A percentile compares a stretch with the other conserved stretches of the same genome.
Conservation (phyloP, 108 stramenopile genomes). For the Hondaea fermentalgiana region DNA sequence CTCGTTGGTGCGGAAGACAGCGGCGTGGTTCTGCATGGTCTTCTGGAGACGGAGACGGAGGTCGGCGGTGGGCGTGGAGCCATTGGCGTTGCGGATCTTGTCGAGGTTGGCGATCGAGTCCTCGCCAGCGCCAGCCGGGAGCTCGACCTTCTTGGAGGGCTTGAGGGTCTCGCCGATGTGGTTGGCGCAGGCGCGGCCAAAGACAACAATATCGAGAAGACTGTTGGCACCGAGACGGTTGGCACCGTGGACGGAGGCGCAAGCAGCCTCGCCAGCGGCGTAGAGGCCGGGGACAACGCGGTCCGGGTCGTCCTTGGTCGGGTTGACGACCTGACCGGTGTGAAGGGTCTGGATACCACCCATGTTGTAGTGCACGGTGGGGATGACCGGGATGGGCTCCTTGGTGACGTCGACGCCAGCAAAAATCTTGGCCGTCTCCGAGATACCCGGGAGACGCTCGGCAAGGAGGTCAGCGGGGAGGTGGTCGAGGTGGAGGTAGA, state of each 20-base stretch:
- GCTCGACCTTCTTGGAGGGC: slow-evolving; percentile 74
- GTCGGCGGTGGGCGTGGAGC: slow-evolving; percentile 67
- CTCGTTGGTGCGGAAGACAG: slow-evolving; percentile 88
- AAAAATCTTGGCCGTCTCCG: slow-evolving; percentile 95
- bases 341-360: slow-evolving; percentile 95
- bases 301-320: slow-evolving; percentile 68
- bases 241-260: slow-evolving; percentile 98
- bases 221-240: slow-evolving; percentile 97
- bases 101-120: slow-evolving; percentile 75
- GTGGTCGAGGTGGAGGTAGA: slow-evolving; percentile 96
- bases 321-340: slow-evolving; percentile 81
- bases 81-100: slow-evolving; percentile 69
- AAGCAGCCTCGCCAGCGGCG: slow-evolving; percentile 94
- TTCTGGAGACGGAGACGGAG: slow-evolving; percentile 81
- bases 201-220: slow-evolving; percentile 96
- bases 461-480: slow-evolving; percentile 89
- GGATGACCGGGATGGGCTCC: slow-evolving; percentile 95
- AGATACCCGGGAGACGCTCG: slow-evolving; percentile 92
- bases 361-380: slow-evolving; percentile 94
- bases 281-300: slow-evolving; percentile 88
- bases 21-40: slow-evolving; percentile 97
- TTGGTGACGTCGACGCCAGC: slow-evolving; percentile 98
- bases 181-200: slow-evolving; percentile 91
- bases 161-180: slow-evolving; percentile 87
- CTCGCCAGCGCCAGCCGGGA: slow-evolving; percentile 71